Percentiles rank a stretch among this genome's conserved stretches.
phyloP scores from a whole-genome alignment of 1,284 basidiomycete genomes.

The Gastroboletus turbinatus region DNA sequence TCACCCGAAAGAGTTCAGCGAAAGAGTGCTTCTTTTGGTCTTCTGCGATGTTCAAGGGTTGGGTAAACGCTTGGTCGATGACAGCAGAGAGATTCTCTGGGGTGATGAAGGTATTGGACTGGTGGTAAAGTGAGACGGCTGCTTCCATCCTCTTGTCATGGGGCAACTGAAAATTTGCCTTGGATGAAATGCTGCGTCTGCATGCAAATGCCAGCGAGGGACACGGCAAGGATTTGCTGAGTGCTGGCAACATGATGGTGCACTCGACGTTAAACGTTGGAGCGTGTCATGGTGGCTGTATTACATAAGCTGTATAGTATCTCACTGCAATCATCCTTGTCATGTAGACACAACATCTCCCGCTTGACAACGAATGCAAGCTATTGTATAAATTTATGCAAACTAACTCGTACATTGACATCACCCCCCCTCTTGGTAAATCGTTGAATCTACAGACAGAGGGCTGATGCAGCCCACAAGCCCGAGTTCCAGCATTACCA shows the following conservation, averaged over 20 bases:
- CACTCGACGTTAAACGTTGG: background rate
- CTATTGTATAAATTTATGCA: background rate
- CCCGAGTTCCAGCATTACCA: background rate
- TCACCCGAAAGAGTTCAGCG: slow-evolving; percentile 23
- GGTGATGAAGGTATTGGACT: slow-evolving; percentile 64
- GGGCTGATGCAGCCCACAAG: background rate
- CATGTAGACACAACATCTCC: background rate
- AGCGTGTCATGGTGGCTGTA: background rate
- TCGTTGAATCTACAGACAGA: background rate
- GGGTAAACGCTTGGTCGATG: slow-evolving; percentile 62
- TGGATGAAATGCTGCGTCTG: slow-evolving; percentile 26
- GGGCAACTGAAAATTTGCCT: slow-evolving; percentile 12
- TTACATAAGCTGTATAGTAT: slow-evolving; percentile 19
- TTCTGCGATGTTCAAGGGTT: slow-evolving; percentile 14
- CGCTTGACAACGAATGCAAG: background rate
- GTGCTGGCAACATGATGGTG: slow-evolving; percentile 12
- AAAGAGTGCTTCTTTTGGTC: slow-evolving; percentile 20
- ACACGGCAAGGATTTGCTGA: slow-evolving; percentile 7
- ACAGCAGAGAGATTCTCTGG: slow-evolving; percentile 60
- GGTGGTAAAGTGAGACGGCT: slow-evolving; percentile 71
- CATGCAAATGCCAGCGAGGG: slow-evolving; percentile 4
- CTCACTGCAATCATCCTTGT: background rate
- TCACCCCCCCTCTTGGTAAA: background rate
- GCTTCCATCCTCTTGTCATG: slow-evolving; percentile 62
- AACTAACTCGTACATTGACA: background rate